Percentiles rank a stretch among this genome's conserved stretches.
These are phyloP conservation scores for Gypsophila paniculata DNA, from an alignment of 179 eudicot genomes.

Conservation along the genomic window DNA sequence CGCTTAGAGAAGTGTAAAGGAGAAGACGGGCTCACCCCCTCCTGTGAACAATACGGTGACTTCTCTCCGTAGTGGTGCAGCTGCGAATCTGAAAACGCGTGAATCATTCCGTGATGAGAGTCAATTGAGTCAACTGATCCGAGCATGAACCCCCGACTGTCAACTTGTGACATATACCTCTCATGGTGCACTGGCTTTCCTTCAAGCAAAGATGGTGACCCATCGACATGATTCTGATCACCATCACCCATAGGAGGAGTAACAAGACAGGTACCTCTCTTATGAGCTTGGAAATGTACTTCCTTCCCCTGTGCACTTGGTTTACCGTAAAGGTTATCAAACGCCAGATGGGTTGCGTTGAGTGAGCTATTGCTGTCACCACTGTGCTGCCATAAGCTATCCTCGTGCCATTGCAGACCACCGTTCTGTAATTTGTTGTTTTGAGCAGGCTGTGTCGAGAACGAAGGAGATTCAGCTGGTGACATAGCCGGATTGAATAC, in stretches of 20 bases:
- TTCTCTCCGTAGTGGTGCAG: constrained; percentile 52
- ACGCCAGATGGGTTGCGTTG: constrained; percentile 35
- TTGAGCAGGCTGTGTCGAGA: constrained; percentile 35
- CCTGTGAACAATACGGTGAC: constrained; percentile 50
- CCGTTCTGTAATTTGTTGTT: constrained; percentile 32
- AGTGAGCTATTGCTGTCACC: constrained; percentile 37
- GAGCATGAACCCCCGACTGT: constrained; percentile 38
- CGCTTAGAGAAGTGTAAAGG: constrained; percentile 37
- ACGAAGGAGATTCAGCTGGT: constrained; percentile 46
- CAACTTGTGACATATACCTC: constrained; percentile 42
- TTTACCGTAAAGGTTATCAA: constrained; percentile 34
- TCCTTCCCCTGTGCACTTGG: constrained; percentile 28
- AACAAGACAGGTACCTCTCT: constrained; percentile 28
- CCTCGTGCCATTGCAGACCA: constrained; percentile 31
- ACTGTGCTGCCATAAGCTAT: constrained; percentile 38
- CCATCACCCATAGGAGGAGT: constrained; percentile 29
- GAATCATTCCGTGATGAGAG: constrained; percentile 52
- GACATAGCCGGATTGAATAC: constrained; percentile 31
- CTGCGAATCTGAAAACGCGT: constrained; percentile 73
- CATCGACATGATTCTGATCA: constrained; percentile 27
- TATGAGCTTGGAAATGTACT: constrained; percentile 24
- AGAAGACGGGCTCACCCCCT: constrained; percentile 45
- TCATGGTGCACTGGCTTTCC: constrained; percentile 38
- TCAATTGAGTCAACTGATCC: constrained; percentile 40
- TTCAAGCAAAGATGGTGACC: constrained; percentile 31